Percentiles rank a stretch among this genome's conserved stretches.
Evolutionary conservation across 2,329 filamentous ascomycete species (phyloP).

Genomic region (Xylaria digitata): DNA sequence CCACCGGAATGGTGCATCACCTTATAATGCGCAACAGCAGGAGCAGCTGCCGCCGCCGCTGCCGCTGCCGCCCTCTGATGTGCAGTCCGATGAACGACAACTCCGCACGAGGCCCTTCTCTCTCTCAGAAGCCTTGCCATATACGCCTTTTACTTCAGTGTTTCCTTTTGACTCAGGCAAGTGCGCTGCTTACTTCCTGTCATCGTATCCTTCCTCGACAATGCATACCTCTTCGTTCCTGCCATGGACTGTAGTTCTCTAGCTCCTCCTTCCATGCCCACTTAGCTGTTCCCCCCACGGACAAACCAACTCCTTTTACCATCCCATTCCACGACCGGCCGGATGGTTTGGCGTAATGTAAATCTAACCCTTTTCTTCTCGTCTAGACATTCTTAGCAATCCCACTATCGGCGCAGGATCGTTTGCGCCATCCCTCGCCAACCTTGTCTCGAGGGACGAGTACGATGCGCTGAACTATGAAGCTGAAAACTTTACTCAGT

Average conservation of each 20-base stretch:
- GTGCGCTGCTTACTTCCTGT: conserved; percentile 42
- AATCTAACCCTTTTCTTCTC: conserved; percentile 36
- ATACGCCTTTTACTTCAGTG: conserved; percentile 83
- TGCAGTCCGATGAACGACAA: conserved; percentile 38
- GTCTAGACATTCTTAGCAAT: conserved; percentile 73
- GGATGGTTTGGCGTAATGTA: not conserved
- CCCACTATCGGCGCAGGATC: conserved; percentile 69
- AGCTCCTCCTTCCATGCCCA: not conserved
- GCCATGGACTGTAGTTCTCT: conserved; percentile 9
- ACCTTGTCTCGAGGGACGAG: conserved; percentile 63
- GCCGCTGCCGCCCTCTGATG: conserved; percentile 10
- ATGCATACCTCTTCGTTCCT: conserved; percentile 16
- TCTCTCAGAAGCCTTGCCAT: conserved; percentile 82
- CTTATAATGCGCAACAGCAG: conserved; percentile 37
- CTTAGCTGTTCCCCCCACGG: not conserved
- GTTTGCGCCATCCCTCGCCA: conserved; percentile 61
- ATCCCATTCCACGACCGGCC: not conserved
- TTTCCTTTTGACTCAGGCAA: conserved; percentile 81
- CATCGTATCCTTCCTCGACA: conserved; percentile 15
- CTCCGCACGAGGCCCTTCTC: conserved; percentile 62
- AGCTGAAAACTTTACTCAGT: conserved; percentile 67
- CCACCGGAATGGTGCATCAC: conserved; percentile 46
- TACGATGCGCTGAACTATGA: conserved; percentile 79
- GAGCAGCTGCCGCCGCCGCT: conserved; percentile 18
- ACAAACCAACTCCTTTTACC: not conserved